A percentile compares a stretch with the other conserved stretches of the same genome.
Conservation (phyloP, 2,329 filamentous ascomycete genomes). For the Lachnellula cervina region DNA sequence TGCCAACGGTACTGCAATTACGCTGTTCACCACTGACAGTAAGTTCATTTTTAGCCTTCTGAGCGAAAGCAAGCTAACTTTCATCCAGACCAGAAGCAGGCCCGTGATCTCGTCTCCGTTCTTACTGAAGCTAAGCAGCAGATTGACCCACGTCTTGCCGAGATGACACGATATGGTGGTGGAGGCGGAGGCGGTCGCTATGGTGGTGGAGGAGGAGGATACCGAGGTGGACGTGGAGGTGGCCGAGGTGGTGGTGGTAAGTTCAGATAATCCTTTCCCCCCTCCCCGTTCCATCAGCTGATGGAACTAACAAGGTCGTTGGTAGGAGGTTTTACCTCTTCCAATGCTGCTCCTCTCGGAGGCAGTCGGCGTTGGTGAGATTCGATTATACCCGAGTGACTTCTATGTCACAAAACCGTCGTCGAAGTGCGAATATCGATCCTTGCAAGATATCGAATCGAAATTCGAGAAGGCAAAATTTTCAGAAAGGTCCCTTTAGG, state of each 20-base stretch:
- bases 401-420: constrained; percentile 7
- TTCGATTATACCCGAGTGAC: constrained; percentile 17
- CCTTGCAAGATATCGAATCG: constrained; percentile 7
- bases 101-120: constrained; percentile 90
- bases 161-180: constrained; percentile 88
- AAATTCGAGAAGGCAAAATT: constrained; percentile 19
- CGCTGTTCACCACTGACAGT: constrained; percentile 99
- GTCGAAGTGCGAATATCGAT: constrained; percentile 9
- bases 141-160: constrained; percentile 89
- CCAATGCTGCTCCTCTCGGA: constrained; percentile 54
- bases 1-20: constrained; percentile 92
- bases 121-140: constrained; percentile 96
- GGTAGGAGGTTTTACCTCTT: constrained; percentile 48
- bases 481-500: constrained; percentile 29
- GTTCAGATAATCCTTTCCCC: constrained; percentile 17
- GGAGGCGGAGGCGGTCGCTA: constrained; percentile 37
- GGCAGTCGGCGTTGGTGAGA: constrained; percentile 50
- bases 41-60: constrained; percentile 42
- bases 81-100: constrained; percentile 75
- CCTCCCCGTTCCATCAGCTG: constrained; percentile 31
- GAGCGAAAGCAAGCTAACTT: constrained; percentile 21
- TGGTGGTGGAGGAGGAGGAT: constrained; percentile 23
- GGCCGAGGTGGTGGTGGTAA: constrained; percentile 47
- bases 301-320: constrained; percentile 35
- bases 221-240: constrained; percentile 62